These are phyloP conservation scores for Delitschia confertaspora DNA, from an alignment of 495 filamentous ascomycete genomes.

Conservation along the genomic window DNA sequence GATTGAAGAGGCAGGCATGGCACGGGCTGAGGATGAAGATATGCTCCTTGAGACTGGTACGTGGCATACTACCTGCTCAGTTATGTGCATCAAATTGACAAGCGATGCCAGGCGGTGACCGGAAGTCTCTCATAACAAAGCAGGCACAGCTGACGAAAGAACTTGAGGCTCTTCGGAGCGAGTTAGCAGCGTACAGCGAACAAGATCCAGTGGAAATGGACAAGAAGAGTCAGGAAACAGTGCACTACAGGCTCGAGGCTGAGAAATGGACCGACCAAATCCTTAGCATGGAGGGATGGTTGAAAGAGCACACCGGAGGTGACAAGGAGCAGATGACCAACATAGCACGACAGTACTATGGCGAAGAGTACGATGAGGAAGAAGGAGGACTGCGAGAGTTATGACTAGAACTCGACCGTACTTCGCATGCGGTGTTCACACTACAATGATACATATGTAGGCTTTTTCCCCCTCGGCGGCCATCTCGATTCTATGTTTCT, in stretches of 20 bases:
- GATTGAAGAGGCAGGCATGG: conserved; percentile 39
- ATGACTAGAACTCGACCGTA: too few relatives aligned
- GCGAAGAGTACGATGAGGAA: conserved; percentile 51
- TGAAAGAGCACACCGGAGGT: conserved; percentile 42
- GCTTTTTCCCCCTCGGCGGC: too few relatives aligned
- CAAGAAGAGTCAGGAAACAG: conserved; percentile 43
- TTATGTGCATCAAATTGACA: conserved; percentile 12
- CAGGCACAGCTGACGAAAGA: conserved; percentile 34
- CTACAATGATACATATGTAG: too few relatives aligned
- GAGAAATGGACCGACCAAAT: conserved; percentile 57
- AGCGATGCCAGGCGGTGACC: conserved; percentile 14
- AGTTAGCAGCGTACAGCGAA: conserved; percentile 43
- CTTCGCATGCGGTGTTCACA: too few relatives aligned
- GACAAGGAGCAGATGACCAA: conserved; percentile 45
- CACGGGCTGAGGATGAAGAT: conserved; percentile 37
- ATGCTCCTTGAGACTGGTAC: conserved; percentile 24
- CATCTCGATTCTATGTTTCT: too few relatives aligned
- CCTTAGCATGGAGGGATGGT: conserved; percentile 52
- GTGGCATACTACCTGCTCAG: conserved; percentile 10
- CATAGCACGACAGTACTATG: conserved; percentile 52
- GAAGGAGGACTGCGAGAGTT: conserved; percentile 53
- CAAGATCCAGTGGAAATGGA: conserved; percentile 45
- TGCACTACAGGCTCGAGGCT: conserved; percentile 40
- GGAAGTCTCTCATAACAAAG: conserved; percentile 31
- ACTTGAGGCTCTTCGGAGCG: conserved; percentile 35